Base-by-base conservation (phyloP, 2,329 filamentous ascomycete genomes). In the Fusarium oligoseptatum region DNA sequence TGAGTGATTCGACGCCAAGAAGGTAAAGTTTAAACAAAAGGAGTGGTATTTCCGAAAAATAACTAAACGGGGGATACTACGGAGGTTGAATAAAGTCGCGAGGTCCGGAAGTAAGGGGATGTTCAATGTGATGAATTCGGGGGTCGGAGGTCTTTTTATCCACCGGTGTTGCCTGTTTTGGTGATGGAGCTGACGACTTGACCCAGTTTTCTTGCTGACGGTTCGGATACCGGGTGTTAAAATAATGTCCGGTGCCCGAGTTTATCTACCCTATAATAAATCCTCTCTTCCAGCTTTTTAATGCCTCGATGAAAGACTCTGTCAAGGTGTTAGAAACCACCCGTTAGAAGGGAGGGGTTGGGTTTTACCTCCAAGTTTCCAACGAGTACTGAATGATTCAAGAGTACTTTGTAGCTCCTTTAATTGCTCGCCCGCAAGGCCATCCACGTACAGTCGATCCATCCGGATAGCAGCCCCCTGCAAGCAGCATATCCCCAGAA, bases 41-140 rank as follows among this genome's bases (percentile, higher is more conserved):
- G 39, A 36, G 37, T 32, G 41, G 7, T 36, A 24, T 58, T 58
- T 58, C 37, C 60, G 60, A 37, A 62, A 62, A 62, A 36, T 27
- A n/a, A 48, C 22, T 43, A 24, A 32, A 39, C 43, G 24, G 55
- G 45, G n/a, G 34, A 14, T 63, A 34, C 20, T 52, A 55, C 50
- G 50, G 50, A 39, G 20, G 43, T 17, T 63, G 24, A 24, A 64
- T 43, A 50, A 34, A 36, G 64, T 63, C 29, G 41, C 22, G 32
- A 29, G 12, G 37, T 29, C 37, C 68, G 70, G 68, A 71, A 57
- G 60, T 68, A 71, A 68, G 58, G 52, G 55, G 55, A 58, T 20
- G 34, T 36, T 58, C 15, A 27, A 62, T 55, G 63, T 60, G 48
- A 66, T 76, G 70, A 77, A 41, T 20, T 60, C 76, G 76, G 76